Base-by-base conservation (phyloP, 768 basidiomycete species). In the Auricularia sp. region DNA sequence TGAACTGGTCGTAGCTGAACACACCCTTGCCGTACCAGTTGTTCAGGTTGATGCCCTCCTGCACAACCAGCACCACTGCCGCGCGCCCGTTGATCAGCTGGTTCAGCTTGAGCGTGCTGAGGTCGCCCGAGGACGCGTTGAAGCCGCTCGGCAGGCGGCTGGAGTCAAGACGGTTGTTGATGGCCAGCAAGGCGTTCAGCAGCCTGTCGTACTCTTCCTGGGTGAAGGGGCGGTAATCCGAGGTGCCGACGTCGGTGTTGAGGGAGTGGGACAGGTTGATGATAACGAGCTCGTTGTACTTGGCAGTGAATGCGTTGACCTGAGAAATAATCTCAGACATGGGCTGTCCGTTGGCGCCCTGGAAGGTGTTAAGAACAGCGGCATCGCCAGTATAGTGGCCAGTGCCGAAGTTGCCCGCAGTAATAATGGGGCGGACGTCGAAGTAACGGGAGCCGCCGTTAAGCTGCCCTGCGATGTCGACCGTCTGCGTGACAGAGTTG, bases 231-330 rank as follows among this genome's bases (percentile, higher is more conserved):
- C 56, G 56, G 56, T 59, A 59, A 29, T 59, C 34, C 7, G 56
- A 59, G 6, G 56, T 59, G 24, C 56, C 56, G 56, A 59, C 56
- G 56, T 59, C 56, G 10, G 56, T 59, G 56, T 59, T 59, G 24
- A 59, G 29, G 2, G 56, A 59, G 56, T 59, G 56, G 6, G 29
- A 33, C 3, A 59, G 56, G 56, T 59, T 59, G 56, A 59, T 59
- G 56, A 59, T 35, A 14, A 59, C 24, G 13, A 59, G 56, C 56
- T 59, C 56, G 29, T 59, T 59, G 34, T 59, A 33, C 10, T 29
- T 33, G 24, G 56, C 56, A 6, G 56, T 59, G 56, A 59, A 59
- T 10, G 56, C 56, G 56, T 59, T 59, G 18, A 59, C 24, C 56
- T 59, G 56, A 6, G 56, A 59, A 29, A 59, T 59, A 10, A 59